A percentile compares a stretch with the other conserved stretches of the same genome.
Evolutionary conservation across 768 basidiomycete species (phyloP).

Genomic region (Vararia minispora): DNA sequence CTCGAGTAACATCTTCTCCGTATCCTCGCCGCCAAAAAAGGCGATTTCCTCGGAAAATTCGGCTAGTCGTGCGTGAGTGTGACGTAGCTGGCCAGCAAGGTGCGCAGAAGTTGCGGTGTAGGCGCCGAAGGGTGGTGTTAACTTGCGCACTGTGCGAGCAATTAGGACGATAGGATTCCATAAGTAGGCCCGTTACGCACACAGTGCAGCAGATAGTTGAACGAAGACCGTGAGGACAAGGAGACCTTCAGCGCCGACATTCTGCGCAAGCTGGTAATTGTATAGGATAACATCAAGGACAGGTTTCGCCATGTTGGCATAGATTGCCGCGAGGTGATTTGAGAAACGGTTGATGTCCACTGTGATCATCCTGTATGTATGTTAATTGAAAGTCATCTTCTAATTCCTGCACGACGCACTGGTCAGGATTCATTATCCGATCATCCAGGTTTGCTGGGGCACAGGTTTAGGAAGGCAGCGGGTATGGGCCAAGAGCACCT

Average conservation of each 20-base stretch:
- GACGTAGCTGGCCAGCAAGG: slow-evolving; percentile 79
- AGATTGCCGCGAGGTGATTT: slow-evolving; percentile 83
- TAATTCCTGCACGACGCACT: slow-evolving; percentile 32
- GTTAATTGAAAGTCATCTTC: not conserved
- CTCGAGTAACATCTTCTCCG: slow-evolving; percentile 87
- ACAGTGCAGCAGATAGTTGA: slow-evolving; percentile 69
- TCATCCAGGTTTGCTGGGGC: slow-evolving; percentile 81
- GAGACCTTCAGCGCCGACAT: slow-evolving; percentile 90
- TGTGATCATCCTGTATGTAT: slow-evolving; percentile 68
- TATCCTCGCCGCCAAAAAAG: slow-evolving; percentile 78
- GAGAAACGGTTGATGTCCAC: slow-evolving; percentile 94
- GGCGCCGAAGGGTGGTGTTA: slow-evolving; percentile 87
- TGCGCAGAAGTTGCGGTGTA: slow-evolving; percentile 86
- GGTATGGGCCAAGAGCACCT: slow-evolving; percentile 16
- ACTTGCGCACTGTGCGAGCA: slow-evolving; percentile 51
- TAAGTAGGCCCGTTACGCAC: slow-evolving; percentile 35
- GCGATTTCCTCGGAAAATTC: slow-evolving; percentile 87
- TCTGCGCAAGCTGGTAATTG: slow-evolving; percentile 89
- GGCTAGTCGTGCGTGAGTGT: slow-evolving; percentile 83
- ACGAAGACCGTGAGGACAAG: slow-evolving; percentile 75
- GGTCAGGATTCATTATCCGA: slow-evolving; percentile 91
- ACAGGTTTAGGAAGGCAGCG: not conserved
- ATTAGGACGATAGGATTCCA: not conserved
- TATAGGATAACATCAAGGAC: slow-evolving; percentile 87
- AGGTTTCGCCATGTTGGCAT: slow-evolving; percentile 90